Evolutionary conservation across 2,329 filamentous ascomycete species (phyloP).

Genomic region (Curvularia sp.): DNA sequence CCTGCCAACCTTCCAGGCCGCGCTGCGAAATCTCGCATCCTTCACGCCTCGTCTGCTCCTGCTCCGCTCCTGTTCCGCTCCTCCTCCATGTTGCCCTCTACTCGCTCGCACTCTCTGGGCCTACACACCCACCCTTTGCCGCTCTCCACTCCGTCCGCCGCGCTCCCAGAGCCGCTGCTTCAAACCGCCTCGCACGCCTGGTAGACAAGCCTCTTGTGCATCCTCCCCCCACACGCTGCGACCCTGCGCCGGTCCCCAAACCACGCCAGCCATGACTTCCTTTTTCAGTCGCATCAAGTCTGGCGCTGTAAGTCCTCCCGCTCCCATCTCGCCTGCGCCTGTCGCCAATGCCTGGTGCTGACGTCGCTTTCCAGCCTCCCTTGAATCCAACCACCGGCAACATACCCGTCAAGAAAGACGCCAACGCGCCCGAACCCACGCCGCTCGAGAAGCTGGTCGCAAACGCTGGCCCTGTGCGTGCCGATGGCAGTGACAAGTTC

Average conservation of each 20-base stretch:
- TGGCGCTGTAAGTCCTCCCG: slow-evolving; percentile 52
- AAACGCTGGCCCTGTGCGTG: slow-evolving; percentile 79
- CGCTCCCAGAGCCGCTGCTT: slow-evolving; percentile 16
- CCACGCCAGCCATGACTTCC: slow-evolving; percentile 54
- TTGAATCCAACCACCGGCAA: slow-evolving; percentile 56
- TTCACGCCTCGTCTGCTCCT: background rate
- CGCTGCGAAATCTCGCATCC: slow-evolving; percentile 2
- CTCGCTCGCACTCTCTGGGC: slow-evolving; percentile 12
- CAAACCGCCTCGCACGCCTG: slow-evolving; percentile 25
- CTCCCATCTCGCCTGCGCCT: slow-evolving; percentile 9
- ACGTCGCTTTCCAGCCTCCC: slow-evolving; percentile 52
- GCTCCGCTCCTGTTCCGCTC: slow-evolving; percentile 22
- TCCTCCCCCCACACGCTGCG: slow-evolving; percentile 17
- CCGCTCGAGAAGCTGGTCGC: slow-evolving; percentile 79
- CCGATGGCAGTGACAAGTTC: slow-evolving; percentile 96
- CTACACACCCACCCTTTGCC: slow-evolving; percentile 18
- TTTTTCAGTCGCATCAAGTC: slow-evolving; percentile 64
- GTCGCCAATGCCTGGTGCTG: slow-evolving; percentile 33
- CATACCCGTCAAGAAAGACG: slow-evolving; percentile 65
- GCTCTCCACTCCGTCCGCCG: slow-evolving; percentile 16
- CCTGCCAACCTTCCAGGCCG: background rate
- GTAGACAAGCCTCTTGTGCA: slow-evolving; percentile 13
- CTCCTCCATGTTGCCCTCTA: slow-evolving; percentile 22
- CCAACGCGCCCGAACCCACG: slow-evolving; percentile 63
- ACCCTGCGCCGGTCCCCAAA: slow-evolving; percentile 17